Evolutionary conservation across 106 monocot genomes (phyloP), one percentile per base, ranked within the genome.

Genomic region (Chionographis japonica): DNA sequence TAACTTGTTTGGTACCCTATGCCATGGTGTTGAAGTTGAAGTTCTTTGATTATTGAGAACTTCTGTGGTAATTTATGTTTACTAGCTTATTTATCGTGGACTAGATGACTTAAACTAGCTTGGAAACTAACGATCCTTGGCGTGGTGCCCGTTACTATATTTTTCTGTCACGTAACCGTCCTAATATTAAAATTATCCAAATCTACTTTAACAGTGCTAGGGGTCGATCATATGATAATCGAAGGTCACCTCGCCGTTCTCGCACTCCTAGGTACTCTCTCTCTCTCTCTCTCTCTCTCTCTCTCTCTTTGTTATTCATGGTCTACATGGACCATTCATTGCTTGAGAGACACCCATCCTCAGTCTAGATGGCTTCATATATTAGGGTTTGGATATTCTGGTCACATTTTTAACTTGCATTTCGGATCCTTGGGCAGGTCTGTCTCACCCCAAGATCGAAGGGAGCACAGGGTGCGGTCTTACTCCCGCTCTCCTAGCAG

Each of bases 261-360:
- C 84, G 73, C 15, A 80, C 76, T 27, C 68, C 79, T 43, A 59
- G 70, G 4, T 68, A 69, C 19, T 81, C 83, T 43, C 74, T 40
- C 11, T 84, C 85, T 8, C 64, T 65, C 10, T 79, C 77, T 12
- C 84, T 72, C 0, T 40, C 54, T 10, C 57, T 70, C 38, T 69
- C 70, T 58, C 83, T 67, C 13, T 77, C 90, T 12, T 63, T 27
- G 27, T 39, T 50, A 69, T 37, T 69, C 79, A 2, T 71, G 84
- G 39, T 74, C 78, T 62, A 67, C 79, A 5, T 71, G 50, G 56
- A 42, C 49, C 2, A 13, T 8, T 11, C 52, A 60, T 12, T 40
- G 72, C 27, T 79, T 27, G 27, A 27, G 27, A 0, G 27, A 27
- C 27, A 27, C 27, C 27, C 27, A 27, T 27, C 27, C 27, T 27